Evolutionary conservation across 1,284 basidiomycete species (phyloP).

Genomic region (Cutaneotrichosporon sp.): DNA sequence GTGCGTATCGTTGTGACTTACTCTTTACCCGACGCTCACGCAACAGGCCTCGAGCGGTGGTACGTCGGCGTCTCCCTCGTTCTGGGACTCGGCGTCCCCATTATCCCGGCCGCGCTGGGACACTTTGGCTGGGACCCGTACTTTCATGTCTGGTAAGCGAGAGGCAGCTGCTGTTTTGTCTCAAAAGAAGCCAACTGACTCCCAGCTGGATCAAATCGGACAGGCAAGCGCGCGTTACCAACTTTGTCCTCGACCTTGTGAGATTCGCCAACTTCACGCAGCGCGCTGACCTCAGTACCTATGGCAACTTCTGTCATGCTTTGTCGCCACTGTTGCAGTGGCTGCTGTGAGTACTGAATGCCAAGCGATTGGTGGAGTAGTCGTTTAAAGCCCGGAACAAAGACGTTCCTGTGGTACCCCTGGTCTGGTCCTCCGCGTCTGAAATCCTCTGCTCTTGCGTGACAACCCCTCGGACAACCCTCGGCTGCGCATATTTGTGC

Average conservation of each 20-base stretch:
- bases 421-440: too few species aligned
- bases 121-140: constrained; percentile 25
- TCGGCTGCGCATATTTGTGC: too few species aligned
- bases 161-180: too few species aligned
- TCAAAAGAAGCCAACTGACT: not conserved
- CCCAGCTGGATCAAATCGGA: constrained; percentile 17
- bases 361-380: too few species aligned
- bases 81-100: constrained; percentile 20
- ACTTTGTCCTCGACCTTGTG: constrained; percentile 29
- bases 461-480: too few species aligned
- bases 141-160: constrained; percentile 14
- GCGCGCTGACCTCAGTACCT: constrained; percentile 22
- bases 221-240: constrained; percentile 12
- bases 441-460: too few species aligned
- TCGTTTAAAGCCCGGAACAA: too few species aligned
- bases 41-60: constrained; percentile 16
- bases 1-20: constrained; percentile 1
- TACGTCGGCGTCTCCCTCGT: constrained; percentile 21
- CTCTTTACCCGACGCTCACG: not conserved
- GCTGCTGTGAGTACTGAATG: constrained; percentile 20
- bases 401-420: not conserved
- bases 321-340: constrained; percentile 26
- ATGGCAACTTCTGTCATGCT: constrained; percentile 32
- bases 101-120: constrained; percentile 21
- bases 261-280: not conserved